phyloP scores from a whole-genome alignment of 1,139 yeast species.

The Taphrina communis region DNA sequence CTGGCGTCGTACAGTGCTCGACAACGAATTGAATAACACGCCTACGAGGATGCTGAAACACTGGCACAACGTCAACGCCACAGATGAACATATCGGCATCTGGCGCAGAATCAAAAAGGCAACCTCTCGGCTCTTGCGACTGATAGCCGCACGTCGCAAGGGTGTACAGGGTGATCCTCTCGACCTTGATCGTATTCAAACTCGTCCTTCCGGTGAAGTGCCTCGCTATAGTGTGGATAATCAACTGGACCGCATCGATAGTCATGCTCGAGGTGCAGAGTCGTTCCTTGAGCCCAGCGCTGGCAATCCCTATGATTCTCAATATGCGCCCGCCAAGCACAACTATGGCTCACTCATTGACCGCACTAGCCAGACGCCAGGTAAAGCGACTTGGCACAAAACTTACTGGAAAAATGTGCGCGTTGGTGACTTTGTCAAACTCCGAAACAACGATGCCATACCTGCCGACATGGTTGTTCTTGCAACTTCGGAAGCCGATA shows the following conservation, averaged over 20 bases:
- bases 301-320: slow-evolving; percentile 29
- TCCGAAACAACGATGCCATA: slow-evolving; percentile 84
- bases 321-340: slow-evolving; percentile 33
- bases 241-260: slow-evolving; percentile 32
- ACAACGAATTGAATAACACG: slow-evolving; percentile 84
- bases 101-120: slow-evolving; percentile 73
- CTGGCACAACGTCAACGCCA: slow-evolving; percentile 74
- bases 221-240: slow-evolving; percentile 32
- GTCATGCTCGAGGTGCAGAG: slow-evolving; percentile 37
- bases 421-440: slow-evolving; percentile 87
- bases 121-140: slow-evolving; percentile 50
- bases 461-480: slow-evolving; percentile 88
- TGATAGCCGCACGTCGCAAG: slow-evolving; percentile 42
- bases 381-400: slow-evolving; percentile 63
- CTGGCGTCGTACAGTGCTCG: slow-evolving; percentile 79
- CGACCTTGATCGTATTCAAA: slow-evolving; percentile 37
- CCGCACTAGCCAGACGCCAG: slow-evolving; percentile 49
- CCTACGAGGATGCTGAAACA: slow-evolving; percentile 78
- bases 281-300: slow-evolving; percentile 34
- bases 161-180: slow-evolving; percentile 44
- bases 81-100: slow-evolving; percentile 64
- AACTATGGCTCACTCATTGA: slow-evolving; percentile 49
- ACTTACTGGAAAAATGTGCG: slow-evolving; percentile 85
- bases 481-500: slow-evolving; percentile 85
- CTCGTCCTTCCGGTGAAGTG: slow-evolving; percentile 38